Evolutionary conservation across 371 early-diverging fungal species (phyloP).

Genomic region (Mortierella sp.): DNA sequence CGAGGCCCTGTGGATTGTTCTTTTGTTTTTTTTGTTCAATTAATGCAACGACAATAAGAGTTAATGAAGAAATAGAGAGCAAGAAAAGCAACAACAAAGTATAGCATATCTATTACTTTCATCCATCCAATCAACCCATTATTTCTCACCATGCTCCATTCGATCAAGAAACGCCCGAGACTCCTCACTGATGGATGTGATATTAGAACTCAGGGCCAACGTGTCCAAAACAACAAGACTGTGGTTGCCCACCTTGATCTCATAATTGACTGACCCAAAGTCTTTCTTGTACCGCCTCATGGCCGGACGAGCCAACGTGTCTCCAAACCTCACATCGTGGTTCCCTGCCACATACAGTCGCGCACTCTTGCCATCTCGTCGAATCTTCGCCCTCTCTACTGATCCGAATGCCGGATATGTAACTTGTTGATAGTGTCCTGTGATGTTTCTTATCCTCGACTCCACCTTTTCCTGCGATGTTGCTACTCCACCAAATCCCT

Average conservation of each 20-base stretch:
- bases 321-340: slow-evolving; percentile 94
- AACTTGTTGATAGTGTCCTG: slow-evolving; percentile 26
- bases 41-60: neutral
- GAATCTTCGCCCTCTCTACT: slow-evolving; percentile 16
- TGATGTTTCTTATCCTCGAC: neutral
- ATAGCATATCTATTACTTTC: neutral
- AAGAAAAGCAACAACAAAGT: too few species aligned
- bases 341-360: slow-evolving; percentile 81
- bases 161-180: slow-evolving; percentile 63
- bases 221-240: slow-evolving; percentile 85
- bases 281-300: slow-evolving; percentile 67
- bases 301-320: slow-evolving; percentile 68
- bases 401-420: slow-evolving; percentile 16
- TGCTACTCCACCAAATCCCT: neutral
- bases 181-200: slow-evolving; percentile 60
- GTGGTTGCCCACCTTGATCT: slow-evolving; percentile 70
- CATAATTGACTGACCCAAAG: slow-evolving; percentile 82
- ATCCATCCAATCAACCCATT: neutral
- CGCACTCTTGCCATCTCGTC: slow-evolving; percentile 29
- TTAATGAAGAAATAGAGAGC: neutral
- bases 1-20: slow-evolving; percentile 50
- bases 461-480: neutral
- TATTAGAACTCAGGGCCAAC: slow-evolving; percentile 74
- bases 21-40: neutral
- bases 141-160: slow-evolving; percentile 57